Conservation (phyloP, 1,284 basidiomycete species). For the Clitocybe nebularis region DNA sequence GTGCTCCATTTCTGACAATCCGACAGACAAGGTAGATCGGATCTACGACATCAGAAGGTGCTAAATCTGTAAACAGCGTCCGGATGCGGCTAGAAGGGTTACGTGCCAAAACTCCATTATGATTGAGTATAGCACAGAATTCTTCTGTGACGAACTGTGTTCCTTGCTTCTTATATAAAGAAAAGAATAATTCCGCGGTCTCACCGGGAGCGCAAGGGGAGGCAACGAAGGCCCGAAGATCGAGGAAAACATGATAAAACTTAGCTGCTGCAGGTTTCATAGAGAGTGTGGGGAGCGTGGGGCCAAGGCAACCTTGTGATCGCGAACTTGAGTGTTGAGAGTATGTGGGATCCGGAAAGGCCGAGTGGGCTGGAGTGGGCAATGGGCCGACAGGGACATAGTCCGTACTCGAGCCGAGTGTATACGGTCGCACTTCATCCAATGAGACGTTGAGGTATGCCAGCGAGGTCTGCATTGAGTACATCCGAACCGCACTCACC, state of each 20-base stretch:
- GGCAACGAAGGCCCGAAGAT: constrained; percentile 89
- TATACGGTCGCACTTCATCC: constrained; percentile 34
- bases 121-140: constrained; percentile 86
- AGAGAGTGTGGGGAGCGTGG: constrained; percentile 26
- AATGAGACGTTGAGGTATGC: constrained; percentile 72
- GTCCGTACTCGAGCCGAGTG: constrained; percentile 35
- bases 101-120: constrained; percentile 82
- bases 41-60: constrained; percentile 80
- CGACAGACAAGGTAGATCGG: constrained; percentile 86
- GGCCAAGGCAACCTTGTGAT: constrained; percentile 43
- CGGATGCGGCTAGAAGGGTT: constrained; percentile 69
- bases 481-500: constrained; percentile 87
- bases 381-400: constrained; percentile 40
- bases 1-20: constrained; percentile 84
- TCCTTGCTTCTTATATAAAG: constrained; percentile 84
- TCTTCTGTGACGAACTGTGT: constrained; percentile 92
- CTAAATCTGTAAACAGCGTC: constrained; percentile 88
- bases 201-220: constrained; percentile 88
- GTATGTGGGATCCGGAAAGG: constrained; percentile 54
- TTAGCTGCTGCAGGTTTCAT: constrained; percentile 50
- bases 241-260: constrained; percentile 87
- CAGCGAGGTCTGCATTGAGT: constrained; percentile 78
- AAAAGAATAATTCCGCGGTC: constrained; percentile 91
- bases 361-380: constrained; percentile 64
- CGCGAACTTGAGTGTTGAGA: constrained; percentile 42